Percentiles rank a stretch among this genome's conserved stretches.
These are phyloP conservation scores for Blastobotrys serpentis DNA, from an alignment of 1,139 yeast genomes.

Conservation along the genomic window DNA sequence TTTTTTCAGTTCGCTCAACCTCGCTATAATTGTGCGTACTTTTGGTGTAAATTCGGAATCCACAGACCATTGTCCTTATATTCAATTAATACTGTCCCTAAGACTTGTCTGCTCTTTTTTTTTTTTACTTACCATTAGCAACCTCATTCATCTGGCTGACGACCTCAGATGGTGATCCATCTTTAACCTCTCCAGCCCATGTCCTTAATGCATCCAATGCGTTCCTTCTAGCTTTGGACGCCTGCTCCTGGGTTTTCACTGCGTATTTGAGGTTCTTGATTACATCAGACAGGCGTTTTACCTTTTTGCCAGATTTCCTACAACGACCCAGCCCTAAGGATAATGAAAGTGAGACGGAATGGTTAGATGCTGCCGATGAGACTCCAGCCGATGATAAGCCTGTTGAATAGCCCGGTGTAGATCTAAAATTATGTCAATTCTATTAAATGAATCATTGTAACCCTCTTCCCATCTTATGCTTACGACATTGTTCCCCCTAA, in stretches of 20 bases:
- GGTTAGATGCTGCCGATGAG: conserved; percentile 13
- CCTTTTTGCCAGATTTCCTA: not conserved
- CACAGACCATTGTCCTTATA: conserved; percentile 15
- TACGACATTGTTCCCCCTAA: conserved; percentile 48
- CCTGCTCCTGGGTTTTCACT: conserved; percentile 21
- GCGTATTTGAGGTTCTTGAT: conserved; percentile 21
- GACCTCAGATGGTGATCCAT: conserved; percentile 17
- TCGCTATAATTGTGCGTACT: conserved; percentile 17
- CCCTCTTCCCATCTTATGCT: conserved; percentile 11
- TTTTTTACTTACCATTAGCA: conserved; percentile 11
- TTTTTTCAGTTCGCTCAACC: conserved; percentile 22
- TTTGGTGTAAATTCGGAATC: conserved; percentile 19
- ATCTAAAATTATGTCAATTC: not conserved
- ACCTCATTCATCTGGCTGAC: conserved; percentile 15
- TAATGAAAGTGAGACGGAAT: conserved; percentile 14
- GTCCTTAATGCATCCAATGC: conserved; percentile 19
- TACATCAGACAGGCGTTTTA: conserved; percentile 17
- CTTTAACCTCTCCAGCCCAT: conserved; percentile 21
- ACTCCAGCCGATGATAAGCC: conserved; percentile 14
- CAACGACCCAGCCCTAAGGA: conserved; percentile 7
- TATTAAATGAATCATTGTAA: not conserved
- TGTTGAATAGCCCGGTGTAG: conserved; percentile 13
- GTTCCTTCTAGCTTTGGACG: conserved; percentile 16
- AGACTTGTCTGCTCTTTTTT: not conserved
- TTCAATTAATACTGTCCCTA: not conserved